A percentile compares a stretch with the other conserved stretches of the same genome.
Evolutionary conservation across 2,329 filamentous ascomycete species (phyloP).

Genomic region (Diaporthe vexans): DNA sequence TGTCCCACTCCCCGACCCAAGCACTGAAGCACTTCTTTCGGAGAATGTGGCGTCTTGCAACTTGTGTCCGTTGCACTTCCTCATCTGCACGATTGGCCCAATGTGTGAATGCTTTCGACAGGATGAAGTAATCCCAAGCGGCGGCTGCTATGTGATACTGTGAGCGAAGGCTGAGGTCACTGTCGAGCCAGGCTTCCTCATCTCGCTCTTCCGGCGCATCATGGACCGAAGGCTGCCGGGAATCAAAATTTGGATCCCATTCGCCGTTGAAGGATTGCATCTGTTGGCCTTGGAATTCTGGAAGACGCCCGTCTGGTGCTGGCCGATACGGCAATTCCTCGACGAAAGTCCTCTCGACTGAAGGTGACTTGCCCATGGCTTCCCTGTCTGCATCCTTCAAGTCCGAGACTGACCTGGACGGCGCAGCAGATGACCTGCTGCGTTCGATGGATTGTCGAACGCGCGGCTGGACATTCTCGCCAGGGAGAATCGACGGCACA

Average conservation of each 20-base stretch:
- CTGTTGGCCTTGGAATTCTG: constrained; percentile 27
- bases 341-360: constrained; percentile 39
- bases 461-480: constrained; percentile 37
- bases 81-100: constrained; percentile 78
- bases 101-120: constrained; percentile 75
- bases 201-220: constrained; percentile 39
- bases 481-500: constrained; percentile 10
- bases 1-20: constrained; percentile 74
- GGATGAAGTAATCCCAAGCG: constrained; percentile 73
- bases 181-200: constrained; percentile 56
- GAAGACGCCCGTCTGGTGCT: constrained; percentile 15
- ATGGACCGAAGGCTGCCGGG: constrained; percentile 31
- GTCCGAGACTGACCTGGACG: background rate
- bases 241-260: constrained; percentile 50
- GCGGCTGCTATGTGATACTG: constrained; percentile 62
- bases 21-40: constrained; percentile 77
- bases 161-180: constrained; percentile 35
- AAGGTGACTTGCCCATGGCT: constrained; percentile 33
- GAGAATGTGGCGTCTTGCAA: constrained; percentile 79
- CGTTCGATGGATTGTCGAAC: constrained; percentile 41
- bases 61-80: constrained; percentile 74
- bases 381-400: constrained; percentile 16
- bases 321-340: constrained; percentile 35
- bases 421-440: constrained; percentile 19
- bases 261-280: constrained; percentile 26